These are phyloP conservation scores for Biscutella laevigata DNA, from an alignment of 441 rosid genomes.

Conservation along the genomic window DNA sequence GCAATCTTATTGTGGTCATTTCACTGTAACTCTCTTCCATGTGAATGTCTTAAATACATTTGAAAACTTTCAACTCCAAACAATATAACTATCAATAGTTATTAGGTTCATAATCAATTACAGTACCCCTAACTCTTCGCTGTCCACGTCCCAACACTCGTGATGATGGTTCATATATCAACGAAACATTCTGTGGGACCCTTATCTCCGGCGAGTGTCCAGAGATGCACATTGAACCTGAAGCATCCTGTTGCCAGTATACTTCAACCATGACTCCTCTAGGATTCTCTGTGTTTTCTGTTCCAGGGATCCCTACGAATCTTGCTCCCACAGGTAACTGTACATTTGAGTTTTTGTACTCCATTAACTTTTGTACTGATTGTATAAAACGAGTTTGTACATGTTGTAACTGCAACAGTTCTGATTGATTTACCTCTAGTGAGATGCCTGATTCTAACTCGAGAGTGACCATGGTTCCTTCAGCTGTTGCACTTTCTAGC, in stretches of 20 bases:
- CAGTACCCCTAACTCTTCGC: slow-evolving; percentile 19
- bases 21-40: too few relatives aligned
- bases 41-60: too few relatives aligned
- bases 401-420: too few relatives aligned
- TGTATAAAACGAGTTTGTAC: slow-evolving; percentile 33
- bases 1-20: too few relatives aligned
- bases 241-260: slow-evolving; percentile 78
- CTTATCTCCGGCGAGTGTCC: slow-evolving; percentile 72
- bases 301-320: slow-evolving; percentile 74
- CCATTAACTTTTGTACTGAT: slow-evolving; percentile 38
- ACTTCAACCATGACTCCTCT: slow-evolving; percentile 87
- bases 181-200: slow-evolving; percentile 40
- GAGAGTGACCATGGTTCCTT: slow-evolving; percentile 58
- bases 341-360: slow-evolving; percentile 10
- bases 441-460: slow-evolving; percentile 55
- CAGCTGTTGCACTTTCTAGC: slow-evolving; percentile 72
- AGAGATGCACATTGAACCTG: slow-evolving; percentile 72
- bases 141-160: slow-evolving; percentile 18
- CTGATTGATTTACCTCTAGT: slow-evolving; percentile 40
- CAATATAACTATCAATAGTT: not conserved
- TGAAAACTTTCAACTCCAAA: too few relatives aligned
- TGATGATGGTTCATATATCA: slow-evolving; percentile 19
- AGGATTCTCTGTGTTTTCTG: slow-evolving; percentile 50
- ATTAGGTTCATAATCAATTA: slow-evolving; percentile 16
- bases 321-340: slow-evolving; percentile 83